Percentiles rank a stretch among this genome's conserved stretches.
Conservation (phyloP, 768 basidiomycete genomes). For the Hygrophorus russula region DNA sequence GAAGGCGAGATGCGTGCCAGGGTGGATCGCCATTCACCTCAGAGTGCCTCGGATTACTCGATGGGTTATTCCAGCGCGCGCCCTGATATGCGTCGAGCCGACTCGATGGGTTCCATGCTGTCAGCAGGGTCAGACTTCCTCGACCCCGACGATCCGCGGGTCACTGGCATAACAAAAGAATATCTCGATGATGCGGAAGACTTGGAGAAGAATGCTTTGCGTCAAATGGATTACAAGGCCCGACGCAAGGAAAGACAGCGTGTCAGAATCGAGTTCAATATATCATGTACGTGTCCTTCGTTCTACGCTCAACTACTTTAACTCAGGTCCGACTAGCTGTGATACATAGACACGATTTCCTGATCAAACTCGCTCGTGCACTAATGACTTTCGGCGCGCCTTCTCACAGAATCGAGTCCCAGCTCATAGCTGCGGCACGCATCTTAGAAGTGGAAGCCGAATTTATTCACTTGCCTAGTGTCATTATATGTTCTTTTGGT, state of each 20-base stretch:
- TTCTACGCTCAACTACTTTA: slow-evolving; percentile 5
- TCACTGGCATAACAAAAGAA: slow-evolving; percentile 44
- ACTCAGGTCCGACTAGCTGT: slow-evolving; percentile 37
- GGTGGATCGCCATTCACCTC: slow-evolving; percentile 8
- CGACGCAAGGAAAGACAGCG: slow-evolving; percentile 56
- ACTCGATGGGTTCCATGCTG: slow-evolving; percentile 33
- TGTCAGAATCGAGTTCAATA: slow-evolving; percentile 63
- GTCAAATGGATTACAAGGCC: slow-evolving; percentile 55
- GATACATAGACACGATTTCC: slow-evolving; percentile 71
- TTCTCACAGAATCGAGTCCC: slow-evolving; percentile 88
- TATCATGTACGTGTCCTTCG: slow-evolving; percentile 39
- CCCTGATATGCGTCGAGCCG: slow-evolving; percentile 22
- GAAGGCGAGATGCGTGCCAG: slow-evolving; percentile 9
- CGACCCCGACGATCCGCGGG: slow-evolving; percentile 64
- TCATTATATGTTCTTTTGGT: slow-evolving; percentile 83
- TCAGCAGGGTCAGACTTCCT: slow-evolving; percentile 37
- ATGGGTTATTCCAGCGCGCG: slow-evolving; percentile 14
- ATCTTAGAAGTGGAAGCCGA: slow-evolving; percentile 89
- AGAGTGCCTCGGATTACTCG: slow-evolving; percentile 12
- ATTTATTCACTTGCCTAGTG: slow-evolving; percentile 74
- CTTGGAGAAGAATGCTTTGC: slow-evolving; percentile 46
- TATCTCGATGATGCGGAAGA: slow-evolving; percentile 50
- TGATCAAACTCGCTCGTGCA: slow-evolving; percentile 75
- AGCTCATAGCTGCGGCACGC: slow-evolving; percentile 77
- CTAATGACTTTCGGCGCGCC: slow-evolving; percentile 91